Base-by-base conservation (phyloP, 352 stramenopile species). In the Aphanomyces astaci region DNA sequence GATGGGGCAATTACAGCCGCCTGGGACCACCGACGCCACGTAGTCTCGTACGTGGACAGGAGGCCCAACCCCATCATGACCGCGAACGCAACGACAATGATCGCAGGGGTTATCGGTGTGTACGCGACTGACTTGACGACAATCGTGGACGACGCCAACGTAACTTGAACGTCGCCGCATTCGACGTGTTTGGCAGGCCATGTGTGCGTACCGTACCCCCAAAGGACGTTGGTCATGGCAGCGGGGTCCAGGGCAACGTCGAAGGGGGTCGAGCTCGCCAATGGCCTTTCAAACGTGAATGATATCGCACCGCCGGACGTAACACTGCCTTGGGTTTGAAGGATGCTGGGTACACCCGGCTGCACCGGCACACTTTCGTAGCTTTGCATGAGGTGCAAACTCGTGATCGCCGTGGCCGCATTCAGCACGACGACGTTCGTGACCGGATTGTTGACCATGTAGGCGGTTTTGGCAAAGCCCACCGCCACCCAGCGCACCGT, bases 361-460 rank as follows among this genome's bases (percentile, higher is more conserved):
- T 59, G 28, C 4, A 19, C 17, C 13, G n/a, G 46, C 7, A 51
- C 32, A 27, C 32, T 51, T 17, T 31, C 62, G 15, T 68, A 68
- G 43, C 43, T 22, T n/a, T 59, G 31, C 39, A 68, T 68, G 7
- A 52, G 33, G 46, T 27, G 39, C 28, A 60, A 45, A 22, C 25
- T 39, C 2, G 45, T 52, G 3, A 32, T 15, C 4, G 62, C 39
- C 2, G 19, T 24, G n/a, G 62, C 32, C 30, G 33, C n/a, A 24
- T 68, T 45, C 25, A 59, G 59, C 19, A 68, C 32, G 43, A 68
- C 62, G 2, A 53, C 62, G 30, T 68, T 68, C 19, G 27, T 46
- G 2, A 32, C 22, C 1, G 62, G 62, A 0, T 24, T 24, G 51
- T 68, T 57, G 51, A 68, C 62, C 62, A 68, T 68, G 22, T 68